Evolutionary conservation across 257 asterid genomes (phyloP).

Genomic region (Cordia subcordata): DNA sequence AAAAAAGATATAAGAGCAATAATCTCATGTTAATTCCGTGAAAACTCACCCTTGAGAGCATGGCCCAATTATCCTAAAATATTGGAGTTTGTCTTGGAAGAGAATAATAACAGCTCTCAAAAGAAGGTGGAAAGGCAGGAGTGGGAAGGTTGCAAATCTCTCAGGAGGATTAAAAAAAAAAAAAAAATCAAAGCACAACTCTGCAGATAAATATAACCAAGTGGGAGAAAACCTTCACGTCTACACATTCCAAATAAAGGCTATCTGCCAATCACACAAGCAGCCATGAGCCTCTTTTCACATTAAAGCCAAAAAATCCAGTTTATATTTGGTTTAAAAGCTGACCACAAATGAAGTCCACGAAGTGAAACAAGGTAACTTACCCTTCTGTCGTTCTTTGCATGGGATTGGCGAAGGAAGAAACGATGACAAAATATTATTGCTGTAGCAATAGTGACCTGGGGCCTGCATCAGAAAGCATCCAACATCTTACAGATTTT

Average conservation of each 20-base stretch:
- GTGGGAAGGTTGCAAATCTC: not conserved
- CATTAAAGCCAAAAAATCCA: not conserved
- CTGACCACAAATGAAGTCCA: not conserved
- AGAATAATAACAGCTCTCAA: not conserved
- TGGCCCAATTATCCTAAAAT: no score
- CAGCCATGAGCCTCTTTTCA: not conserved
- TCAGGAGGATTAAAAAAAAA: no score
- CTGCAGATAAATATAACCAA: no score
- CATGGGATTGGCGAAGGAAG: constrained; percentile 88
- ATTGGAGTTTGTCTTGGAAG: no score
- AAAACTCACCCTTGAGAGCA: no score
- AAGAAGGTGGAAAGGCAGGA: not conserved
- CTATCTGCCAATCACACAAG: not conserved
- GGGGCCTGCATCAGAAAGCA: constrained; percentile 77
- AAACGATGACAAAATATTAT: constrained; percentile 95
- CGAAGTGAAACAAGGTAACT: constrained; percentile 22
- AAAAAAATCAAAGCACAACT: no score
- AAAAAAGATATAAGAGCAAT: no score
- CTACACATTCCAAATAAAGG: no score
- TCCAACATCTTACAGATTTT: constrained; percentile 7
- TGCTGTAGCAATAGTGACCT: constrained; percentile 95
- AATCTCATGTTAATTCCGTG: no score
- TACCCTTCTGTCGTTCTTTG: constrained; percentile 83
- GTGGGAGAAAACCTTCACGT: no score
- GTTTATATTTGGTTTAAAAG: not conserved